Percentiles rank a stretch among this genome's conserved stretches.
Conservation (phyloP, 169 alveolate genomes). For the Plasmodium fragile region DNA sequence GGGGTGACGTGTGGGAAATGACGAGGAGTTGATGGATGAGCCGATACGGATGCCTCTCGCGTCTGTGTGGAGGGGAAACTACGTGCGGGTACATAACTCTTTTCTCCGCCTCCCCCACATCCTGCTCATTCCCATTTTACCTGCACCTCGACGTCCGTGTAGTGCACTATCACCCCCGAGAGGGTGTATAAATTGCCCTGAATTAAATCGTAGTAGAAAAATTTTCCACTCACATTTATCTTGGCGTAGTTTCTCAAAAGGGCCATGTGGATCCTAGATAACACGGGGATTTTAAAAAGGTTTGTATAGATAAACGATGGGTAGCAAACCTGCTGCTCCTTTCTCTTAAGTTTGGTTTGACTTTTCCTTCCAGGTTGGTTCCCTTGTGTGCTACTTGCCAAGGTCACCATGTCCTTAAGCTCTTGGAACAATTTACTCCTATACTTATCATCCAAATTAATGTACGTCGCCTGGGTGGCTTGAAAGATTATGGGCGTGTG, state of each 20-base stretch:
- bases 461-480: constrained; percentile 49
- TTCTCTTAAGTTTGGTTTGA: neutral
- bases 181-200: constrained; percentile 51
- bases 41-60: neutral
- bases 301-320: constrained; percentile 72
- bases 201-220: constrained; percentile 48
- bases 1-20: neutral
- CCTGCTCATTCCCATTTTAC: neutral
- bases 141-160: constrained; percentile 55
- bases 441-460: constrained; percentile 38
- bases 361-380: neutral
- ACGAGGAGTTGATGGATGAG: neutral
- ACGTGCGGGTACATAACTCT: neutral
- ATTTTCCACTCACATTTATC: neutral
- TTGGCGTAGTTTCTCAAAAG: constrained; percentile 20
- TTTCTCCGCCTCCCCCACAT: neutral
- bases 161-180: constrained; percentile 62
- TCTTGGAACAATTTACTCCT: constrained; percentile 54
- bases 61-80: neutral
- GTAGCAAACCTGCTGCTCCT: neutral
- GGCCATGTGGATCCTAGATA: constrained; percentile 34
- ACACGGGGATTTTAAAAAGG: constrained; percentile 53
- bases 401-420: constrained; percentile 18
- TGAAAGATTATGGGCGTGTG: constrained; percentile 62
- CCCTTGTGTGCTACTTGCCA: neutral